These are phyloP conservation scores for Barnettozyma botsteinii DNA, from an alignment of 805 yeast species.

Conservation along the genomic window DNA sequence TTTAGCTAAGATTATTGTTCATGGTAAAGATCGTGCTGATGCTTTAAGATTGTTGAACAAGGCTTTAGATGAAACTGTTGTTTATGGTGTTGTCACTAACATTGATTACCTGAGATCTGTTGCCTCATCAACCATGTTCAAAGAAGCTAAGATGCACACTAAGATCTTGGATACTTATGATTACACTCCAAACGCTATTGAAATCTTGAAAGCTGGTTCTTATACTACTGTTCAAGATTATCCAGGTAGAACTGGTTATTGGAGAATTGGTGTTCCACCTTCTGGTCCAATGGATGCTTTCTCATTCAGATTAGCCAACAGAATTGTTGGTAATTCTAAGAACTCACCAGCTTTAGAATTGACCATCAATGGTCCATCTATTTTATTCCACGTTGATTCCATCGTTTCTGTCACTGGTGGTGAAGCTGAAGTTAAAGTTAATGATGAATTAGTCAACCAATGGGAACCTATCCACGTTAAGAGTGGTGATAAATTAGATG, in stretches of 20 bases:
- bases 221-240: slow-evolving; percentile 95
- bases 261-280: slow-evolving; percentile 86
- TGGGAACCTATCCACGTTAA: slow-evolving; percentile 69
- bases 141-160: slow-evolving; percentile 76
- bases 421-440: slow-evolving; percentile 55
- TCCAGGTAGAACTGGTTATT: slow-evolving; percentile 77
- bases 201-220: slow-evolving; percentile 84
- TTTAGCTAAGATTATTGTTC: slow-evolving; percentile 91
- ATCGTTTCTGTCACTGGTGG: slow-evolving; percentile 89
- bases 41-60: slow-evolving; percentile 70
- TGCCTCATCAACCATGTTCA: slow-evolving; percentile 80
- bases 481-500: slow-evolving; percentile 69
- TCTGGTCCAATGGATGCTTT: slow-evolving; percentile 97
- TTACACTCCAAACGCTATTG: slow-evolving; percentile 80
- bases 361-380: slow-evolving; percentile 81
- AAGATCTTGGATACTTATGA: slow-evolving; percentile 78
- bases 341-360: slow-evolving; percentile 87
- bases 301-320: slow-evolving; percentile 84
- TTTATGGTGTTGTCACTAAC: slow-evolving; percentile 85
- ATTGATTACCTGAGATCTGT: slow-evolving; percentile 83
- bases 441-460: slow-evolving; percentile 50
- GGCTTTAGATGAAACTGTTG: slow-evolving; percentile 82
- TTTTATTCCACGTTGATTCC: slow-evolving; percentile 76
- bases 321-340: slow-evolving; percentile 80
- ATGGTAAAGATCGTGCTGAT: slow-evolving; percentile 83